Evolutionary conservation across 1,139 yeast genomes (phyloP), one percentile per base, ranked within the genome.

Genomic region (Saccharomycopsis phalli): DNA sequence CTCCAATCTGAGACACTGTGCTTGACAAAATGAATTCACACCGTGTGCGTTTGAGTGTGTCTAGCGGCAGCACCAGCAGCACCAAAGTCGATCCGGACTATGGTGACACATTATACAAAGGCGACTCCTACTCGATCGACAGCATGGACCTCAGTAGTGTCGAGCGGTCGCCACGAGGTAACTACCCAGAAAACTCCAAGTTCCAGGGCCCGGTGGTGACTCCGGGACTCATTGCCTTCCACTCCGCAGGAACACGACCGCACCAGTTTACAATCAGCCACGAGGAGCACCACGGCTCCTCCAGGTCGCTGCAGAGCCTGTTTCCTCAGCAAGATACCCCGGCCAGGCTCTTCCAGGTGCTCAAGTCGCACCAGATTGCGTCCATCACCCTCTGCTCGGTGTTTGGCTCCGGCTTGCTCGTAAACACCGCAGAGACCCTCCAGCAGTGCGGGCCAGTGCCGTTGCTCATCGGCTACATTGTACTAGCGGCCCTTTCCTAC

Each of bases 391-490:
- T 45, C 20, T 37, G 46, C 16, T 39, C 46, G 8, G 46, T 45
- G 11, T 45, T 45, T 36, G 48, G 46, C 3, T 43, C 44, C 16
- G 48, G 48, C 13, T 26, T 45, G 6, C 33, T 45, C 5, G 23
- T 45, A 7, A 31, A 22, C 6, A 31, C 44, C 3, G 44, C 44
- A 6, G 19, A 31, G 10, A 28, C 43, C 3, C 33, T 45, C n/a
- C 14, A 32, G n/a, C n/a, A 16, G 4, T 79, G 78, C 36, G 82
- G 82, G 8, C 81, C 81, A 2, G 66, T 71, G 13, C 68, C 78
- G 13, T 59, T 76, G 40, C 53, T 76, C 18, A 58, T 76, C 27
- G 76, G 40, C 70, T 68, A 38, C 61, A 65, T 38, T 64, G 74
- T 46, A 70, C 72, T 78, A 53, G 66, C 4, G 71, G 73, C 3